Evolutionary conservation across 371 early-diverging fungal genomes (phyloP), one percentile per base, ranked within the genome.

Genomic region (Syncephalastrum monosporum): DNA sequence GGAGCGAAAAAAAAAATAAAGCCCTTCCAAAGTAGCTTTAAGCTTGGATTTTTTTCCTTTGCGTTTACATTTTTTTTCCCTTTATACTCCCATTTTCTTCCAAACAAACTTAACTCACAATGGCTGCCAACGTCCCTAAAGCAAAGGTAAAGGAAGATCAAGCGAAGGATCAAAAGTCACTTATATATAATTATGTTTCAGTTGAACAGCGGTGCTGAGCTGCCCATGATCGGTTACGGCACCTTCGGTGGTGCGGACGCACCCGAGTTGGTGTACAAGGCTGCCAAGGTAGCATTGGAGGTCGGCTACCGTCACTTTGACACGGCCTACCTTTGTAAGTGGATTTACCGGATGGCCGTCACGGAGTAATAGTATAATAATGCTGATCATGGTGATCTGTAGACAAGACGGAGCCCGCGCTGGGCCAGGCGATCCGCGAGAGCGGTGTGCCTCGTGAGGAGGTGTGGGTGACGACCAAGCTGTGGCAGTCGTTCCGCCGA

Each of bases 401-500:
- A 75, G 75, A 75, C 47, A 59, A 63, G 41, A 74, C 72, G 68
- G 95, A 97, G 72, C 73, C 79, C 33, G 89, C 88, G 38, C 78
- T 94, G 47, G 94, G 94, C 41, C 74, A 82, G 50, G 88, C 81
- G 3, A 74, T 92, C 33, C 63, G 62, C 13, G 69, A 79, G 45
- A 67, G 74, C 41, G 55, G 53, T 48, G 60, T 88, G 2, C 75
- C 75, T 47, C 79, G 92, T 88, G 94, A 77, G 63, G 70, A 55
- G 81, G 24, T 65, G 13, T 57, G 57, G 38, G 25, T 65, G 7
- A 57, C 57, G 8, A 88, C 91, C 60, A 97, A 98, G 77, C 74
- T 97, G 16, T 94, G 93, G 94, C 90, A 90, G 71, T 85, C 85
- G 19, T 71, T 78, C 53, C 85, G 83, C 54, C 61, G 68, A n/a